Conservation (phyloP, 306 rosid species). For the Datisca glomerata region DNA sequence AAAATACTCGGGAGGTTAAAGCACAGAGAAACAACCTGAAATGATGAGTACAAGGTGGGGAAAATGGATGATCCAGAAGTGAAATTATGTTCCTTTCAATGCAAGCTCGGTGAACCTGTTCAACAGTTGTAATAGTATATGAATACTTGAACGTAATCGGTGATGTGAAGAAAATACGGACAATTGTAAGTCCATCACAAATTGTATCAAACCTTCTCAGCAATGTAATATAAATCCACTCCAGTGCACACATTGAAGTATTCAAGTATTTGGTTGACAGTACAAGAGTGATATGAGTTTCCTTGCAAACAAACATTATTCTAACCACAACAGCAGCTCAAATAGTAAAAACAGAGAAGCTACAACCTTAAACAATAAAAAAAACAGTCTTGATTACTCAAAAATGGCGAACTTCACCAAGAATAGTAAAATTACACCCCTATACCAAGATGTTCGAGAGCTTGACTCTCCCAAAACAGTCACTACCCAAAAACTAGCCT, state of each 20-base stretch:
- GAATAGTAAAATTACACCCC: too few relatives aligned
- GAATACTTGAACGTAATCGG: constrained; percentile 2
- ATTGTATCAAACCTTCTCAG: not conserved
- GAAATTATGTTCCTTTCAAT: not conserved
- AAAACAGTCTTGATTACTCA: too few relatives aligned
- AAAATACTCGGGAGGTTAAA: too few relatives aligned
- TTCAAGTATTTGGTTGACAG: not conserved
- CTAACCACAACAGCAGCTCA: too few relatives aligned
- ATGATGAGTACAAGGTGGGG: constrained; percentile 1
- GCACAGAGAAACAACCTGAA: not conserved
- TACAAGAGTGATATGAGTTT: not conserved
- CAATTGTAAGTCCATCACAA: not conserved
- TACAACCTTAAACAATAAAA: too few relatives aligned
- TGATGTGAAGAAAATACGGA: not conserved
- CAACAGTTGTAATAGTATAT: constrained; percentile 8
- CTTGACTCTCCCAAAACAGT: too few relatives aligned
- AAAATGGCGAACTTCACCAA: too few relatives aligned
- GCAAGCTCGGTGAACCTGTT: constrained; percentile 1
- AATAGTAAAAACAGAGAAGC: too few relatives aligned
- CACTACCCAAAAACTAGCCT: too few relatives aligned
- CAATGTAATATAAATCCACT: too few relatives aligned
- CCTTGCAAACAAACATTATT: not conserved
- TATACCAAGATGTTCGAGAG: too few relatives aligned
- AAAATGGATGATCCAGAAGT: constrained; percentile 3
- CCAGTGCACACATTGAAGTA: not conserved